phyloP scores from a whole-genome alignment of 1,284 basidiomycete genomes.

The Naganishia liquefaciens region DNA sequence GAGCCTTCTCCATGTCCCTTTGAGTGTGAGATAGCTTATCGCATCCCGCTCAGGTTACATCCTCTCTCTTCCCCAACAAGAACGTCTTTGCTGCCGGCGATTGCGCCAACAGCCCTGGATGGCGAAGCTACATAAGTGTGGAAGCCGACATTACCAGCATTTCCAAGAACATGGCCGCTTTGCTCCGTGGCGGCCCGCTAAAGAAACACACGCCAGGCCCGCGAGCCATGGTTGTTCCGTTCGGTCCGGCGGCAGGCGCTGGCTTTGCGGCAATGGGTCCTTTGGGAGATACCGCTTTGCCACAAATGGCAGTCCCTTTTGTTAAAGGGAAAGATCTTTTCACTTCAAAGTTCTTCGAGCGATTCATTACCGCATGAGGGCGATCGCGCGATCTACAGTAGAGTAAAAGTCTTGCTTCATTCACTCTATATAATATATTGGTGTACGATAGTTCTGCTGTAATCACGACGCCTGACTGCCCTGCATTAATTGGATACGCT shows the following conservation, averaged over 20 bases:
- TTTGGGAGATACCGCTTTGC: constrained; percentile 30
- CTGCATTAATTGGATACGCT: too few relatives aligned
- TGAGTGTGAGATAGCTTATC: neutral
- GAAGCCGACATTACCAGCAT: constrained; percentile 38
- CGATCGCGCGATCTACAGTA: too few relatives aligned
- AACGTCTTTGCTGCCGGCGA: constrained; percentile 53
- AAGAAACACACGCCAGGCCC: constrained; percentile 32
- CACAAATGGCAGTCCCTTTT: constrained; percentile 39
- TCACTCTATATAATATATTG: too few relatives aligned
- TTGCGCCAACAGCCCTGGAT: constrained; percentile 42
- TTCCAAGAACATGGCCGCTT: constrained; percentile 37
- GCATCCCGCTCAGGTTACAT: constrained; percentile 35
- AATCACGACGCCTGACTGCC: too few relatives aligned
- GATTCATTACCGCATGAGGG: constrained; percentile 16
- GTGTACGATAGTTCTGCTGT: too few relatives aligned
- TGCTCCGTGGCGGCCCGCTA: constrained; percentile 3
- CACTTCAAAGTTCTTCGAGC: constrained; percentile 23
- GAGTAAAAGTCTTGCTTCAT: too few relatives aligned
- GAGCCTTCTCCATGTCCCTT: neutral
- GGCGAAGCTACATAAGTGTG: constrained; percentile 45
- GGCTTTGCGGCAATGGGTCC: constrained; percentile 25
- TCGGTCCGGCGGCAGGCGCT: constrained; percentile 31
- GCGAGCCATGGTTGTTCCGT: constrained; percentile 25
- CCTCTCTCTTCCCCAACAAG: constrained; percentile 34
- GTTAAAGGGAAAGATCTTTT: constrained; percentile 39